These are phyloP conservation scores for Pyrenula aspistea DNA, from an alignment of 495 filamentous ascomycete genomes.

Conservation along the genomic window DNA sequence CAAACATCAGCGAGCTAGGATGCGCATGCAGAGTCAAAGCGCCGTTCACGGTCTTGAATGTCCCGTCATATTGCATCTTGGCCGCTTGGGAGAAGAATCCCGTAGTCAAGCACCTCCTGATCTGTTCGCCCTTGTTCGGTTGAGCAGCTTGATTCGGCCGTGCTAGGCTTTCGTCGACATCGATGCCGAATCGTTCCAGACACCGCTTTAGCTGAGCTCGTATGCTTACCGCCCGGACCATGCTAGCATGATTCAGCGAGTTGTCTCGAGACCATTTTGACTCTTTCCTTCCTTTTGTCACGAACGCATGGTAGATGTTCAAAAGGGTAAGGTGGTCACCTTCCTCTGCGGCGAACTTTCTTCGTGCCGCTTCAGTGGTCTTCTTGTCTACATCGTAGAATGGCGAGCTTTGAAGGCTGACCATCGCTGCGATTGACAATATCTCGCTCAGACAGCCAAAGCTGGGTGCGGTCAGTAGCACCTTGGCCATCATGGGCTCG, in stretches of 20 bases:
- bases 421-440: conserved; percentile 90
- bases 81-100: conserved; percentile 96
- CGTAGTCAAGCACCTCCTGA: conserved; percentile 75
- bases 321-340: conserved; percentile 91
- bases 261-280: conserved; percentile 79
- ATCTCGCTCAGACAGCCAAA: conserved; percentile 80
- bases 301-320: conserved; percentile 86
- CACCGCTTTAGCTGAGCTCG: conserved; percentile 77
- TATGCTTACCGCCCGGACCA: conserved; percentile 76
- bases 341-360: conserved; percentile 86
- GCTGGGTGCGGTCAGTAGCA: conserved; percentile 60
- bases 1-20: conserved; percentile 89
- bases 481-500: conserved; percentile 94
- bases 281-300: conserved; percentile 76
- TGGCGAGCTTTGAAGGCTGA: conserved; percentile 66
- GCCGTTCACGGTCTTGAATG: conserved; percentile 70
- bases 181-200: conserved; percentile 73
- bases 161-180: conserved; percentile 47
- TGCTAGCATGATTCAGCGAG: conserved; percentile 70
- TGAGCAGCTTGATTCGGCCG: conserved; percentile 16
- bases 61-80: conserved; percentile 90
- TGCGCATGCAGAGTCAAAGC: conserved; percentile 69
- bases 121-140: conserved; percentile 49
- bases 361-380: conserved; percentile 53
- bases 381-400: conserved; percentile 75